Conservation (phyloP, 768 basidiomycete genomes). For the Antrodiella citrinella region DNA sequence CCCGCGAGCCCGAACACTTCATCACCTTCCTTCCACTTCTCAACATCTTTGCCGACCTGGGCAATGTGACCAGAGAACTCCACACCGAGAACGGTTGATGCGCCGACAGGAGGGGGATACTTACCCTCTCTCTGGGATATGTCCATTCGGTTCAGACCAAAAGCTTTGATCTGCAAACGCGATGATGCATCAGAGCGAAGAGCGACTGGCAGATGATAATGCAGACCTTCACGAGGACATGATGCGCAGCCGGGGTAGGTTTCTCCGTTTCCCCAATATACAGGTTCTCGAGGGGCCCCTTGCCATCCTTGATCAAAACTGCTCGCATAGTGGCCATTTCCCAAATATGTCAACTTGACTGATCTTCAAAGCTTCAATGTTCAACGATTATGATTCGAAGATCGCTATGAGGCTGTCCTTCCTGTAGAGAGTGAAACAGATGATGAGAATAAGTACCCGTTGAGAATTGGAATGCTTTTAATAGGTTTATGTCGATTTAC, state of each 20-base stretch:
- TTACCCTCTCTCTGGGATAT: constrained; percentile 58
- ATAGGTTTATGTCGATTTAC: too few relatives aligned
- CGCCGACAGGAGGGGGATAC: constrained; percentile 77
- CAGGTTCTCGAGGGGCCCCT: constrained; percentile 69
- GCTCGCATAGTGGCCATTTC: constrained; percentile 84
- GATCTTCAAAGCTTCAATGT: too few relatives aligned
- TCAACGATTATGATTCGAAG: too few relatives aligned
- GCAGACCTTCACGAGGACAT: constrained; percentile 75
- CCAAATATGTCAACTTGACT: too few relatives aligned
- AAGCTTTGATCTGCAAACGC: constrained; percentile 56
- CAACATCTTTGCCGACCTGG: constrained; percentile 27
- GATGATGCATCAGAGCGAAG: not conserved
- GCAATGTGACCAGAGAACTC: constrained; percentile 73
- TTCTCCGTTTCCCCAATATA: constrained; percentile 66
- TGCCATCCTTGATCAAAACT: constrained; percentile 66
- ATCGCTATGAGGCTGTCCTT: too few relatives aligned
- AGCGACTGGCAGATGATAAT: not conserved
- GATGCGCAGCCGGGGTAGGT: constrained; percentile 45
- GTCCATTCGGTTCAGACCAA: constrained; percentile 90
- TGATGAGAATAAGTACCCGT: too few relatives aligned
- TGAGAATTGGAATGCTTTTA: too few relatives aligned
- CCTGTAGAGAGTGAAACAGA: too few relatives aligned
- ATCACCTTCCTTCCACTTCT: constrained; percentile 48
- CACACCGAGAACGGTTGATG: constrained; percentile 71
- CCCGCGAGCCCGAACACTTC: constrained; percentile 82